Evolutionary conservation across 495 filamentous ascomycete species (phyloP).

Genomic region (Aspergillus coremiiformis): DNA sequence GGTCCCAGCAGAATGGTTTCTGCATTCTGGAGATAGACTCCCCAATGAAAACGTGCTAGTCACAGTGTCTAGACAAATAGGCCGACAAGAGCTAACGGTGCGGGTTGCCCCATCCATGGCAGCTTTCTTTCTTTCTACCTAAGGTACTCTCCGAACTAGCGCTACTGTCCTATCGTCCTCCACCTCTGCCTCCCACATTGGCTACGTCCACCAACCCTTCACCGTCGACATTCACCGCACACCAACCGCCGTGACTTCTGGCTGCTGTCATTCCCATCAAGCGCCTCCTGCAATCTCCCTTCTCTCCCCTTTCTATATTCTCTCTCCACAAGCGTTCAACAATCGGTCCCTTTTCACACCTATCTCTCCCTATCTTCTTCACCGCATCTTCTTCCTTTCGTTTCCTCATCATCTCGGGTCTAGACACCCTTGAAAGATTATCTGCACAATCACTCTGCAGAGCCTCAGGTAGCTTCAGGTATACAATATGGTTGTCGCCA

Average conservation of each 20-base stretch:
- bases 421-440: slow-evolving; percentile 4
- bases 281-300: slow-evolving; percentile 9
- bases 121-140: slow-evolving; percentile 7
- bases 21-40: background rate
- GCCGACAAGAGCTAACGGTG: slow-evolving; percentile 14
- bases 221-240: slow-evolving; percentile 15
- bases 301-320: slow-evolving; percentile 5
- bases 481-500: slow-evolving; percentile 68
- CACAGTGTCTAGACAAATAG: slow-evolving; percentile 19
- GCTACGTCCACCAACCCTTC: slow-evolving; percentile 12
- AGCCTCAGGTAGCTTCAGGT: background rate
- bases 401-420: background rate
- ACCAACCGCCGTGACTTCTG: slow-evolving; percentile 12
- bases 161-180: slow-evolving; percentile 10
- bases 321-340: background rate
- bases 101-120: slow-evolving; percentile 26
- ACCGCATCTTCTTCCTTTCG: slow-evolving; percentile 4
- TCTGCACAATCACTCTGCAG: slow-evolving; percentile 7
- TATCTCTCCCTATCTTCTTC: slow-evolving; percentile 5
- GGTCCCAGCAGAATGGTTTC: no score
- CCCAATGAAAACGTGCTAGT: slow-evolving; percentile 5
- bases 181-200: slow-evolving; percentile 20
- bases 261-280: slow-evolving; percentile 8
- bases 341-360: background rate
- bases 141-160: background rate